Percentiles rank a stretch among this genome's conserved stretches.
These are phyloP conservation scores for Aspergillus nidulans DNA, from an alignment of 495 filamentous ascomycete genomes.

Conservation along the genomic window DNA sequence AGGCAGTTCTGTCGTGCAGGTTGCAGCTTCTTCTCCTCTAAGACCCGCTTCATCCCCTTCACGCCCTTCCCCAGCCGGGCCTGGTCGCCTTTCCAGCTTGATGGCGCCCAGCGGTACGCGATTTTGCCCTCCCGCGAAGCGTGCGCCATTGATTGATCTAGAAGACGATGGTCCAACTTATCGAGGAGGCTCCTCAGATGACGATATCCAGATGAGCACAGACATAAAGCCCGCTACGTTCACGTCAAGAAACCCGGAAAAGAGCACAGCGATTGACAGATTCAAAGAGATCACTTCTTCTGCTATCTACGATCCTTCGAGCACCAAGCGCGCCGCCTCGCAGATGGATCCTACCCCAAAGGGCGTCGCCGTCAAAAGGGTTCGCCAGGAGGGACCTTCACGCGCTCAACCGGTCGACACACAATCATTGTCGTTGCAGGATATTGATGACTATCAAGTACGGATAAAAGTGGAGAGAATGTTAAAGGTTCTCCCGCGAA, in stretches of 20 bases:
- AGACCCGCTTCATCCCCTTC: slow-evolving; percentile 46
- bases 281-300: slow-evolving; percentile 48
- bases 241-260: slow-evolving; percentile 34
- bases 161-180: slow-evolving; percentile 57
- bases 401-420: slow-evolving; percentile 47
- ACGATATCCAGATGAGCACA: slow-evolving; percentile 47
- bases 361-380: slow-evolving; percentile 35
- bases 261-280: slow-evolving; percentile 35
- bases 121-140: slow-evolving; percentile 55
- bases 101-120: slow-evolving; percentile 78
- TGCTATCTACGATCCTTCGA: slow-evolving; percentile 42
- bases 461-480: slow-evolving; percentile 55
- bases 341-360: slow-evolving; percentile 44
- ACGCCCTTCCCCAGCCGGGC: slow-evolving; percentile 20
- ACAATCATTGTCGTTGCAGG: slow-evolving; percentile 38
- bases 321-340: slow-evolving; percentile 41
- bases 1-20: slow-evolving; percentile 61
- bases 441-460: slow-evolving; percentile 51
- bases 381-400: slow-evolving; percentile 50
- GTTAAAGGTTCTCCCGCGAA: slow-evolving; percentile 45
- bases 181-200: slow-evolving; percentile 53
- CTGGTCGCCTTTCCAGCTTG: slow-evolving; percentile 47
- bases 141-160: slow-evolving; percentile 39
- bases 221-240: slow-evolving; percentile 73
- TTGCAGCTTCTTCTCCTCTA: slow-evolving; percentile 77